Evolutionary conservation across 2,329 filamentous ascomycete genomes (phyloP).

Genomic region (Ascosphaera acerosa): DNA sequence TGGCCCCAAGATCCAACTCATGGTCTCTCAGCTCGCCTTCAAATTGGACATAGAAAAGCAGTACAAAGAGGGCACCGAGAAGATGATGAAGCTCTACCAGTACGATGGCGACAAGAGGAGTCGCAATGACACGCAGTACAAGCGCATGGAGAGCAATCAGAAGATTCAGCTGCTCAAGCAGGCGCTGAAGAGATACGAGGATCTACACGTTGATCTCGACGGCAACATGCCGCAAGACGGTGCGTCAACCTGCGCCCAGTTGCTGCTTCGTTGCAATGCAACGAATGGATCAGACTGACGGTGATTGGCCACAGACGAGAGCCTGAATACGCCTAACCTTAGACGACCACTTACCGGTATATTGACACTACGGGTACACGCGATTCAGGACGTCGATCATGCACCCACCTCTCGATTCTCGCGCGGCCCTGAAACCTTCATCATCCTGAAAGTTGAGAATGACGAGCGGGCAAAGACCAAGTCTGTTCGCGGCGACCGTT

Average conservation of each 20-base stretch:
- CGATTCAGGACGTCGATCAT: slow-evolving; percentile 87
- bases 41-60: slow-evolving; percentile 97
- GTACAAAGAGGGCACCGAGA: slow-evolving; percentile 95
- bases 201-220: slow-evolving; percentile 86
- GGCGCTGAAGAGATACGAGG: slow-evolving; percentile 87
- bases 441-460: slow-evolving; percentile 93
- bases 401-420: slow-evolving; percentile 61
- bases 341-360: slow-evolving; percentile 89
- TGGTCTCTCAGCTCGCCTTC: slow-evolving; percentile 96
- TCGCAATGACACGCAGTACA: slow-evolving; percentile 69
- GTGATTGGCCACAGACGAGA: slow-evolving; percentile 44
- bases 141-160: slow-evolving; percentile 83
- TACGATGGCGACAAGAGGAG: slow-evolving; percentile 96
- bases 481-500: slow-evolving; percentile 62
- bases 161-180: slow-evolving; percentile 93
- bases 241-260: slow-evolving; percentile 20
- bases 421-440: slow-evolving; percentile 77
- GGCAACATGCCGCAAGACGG: slow-evolving; percentile 47
- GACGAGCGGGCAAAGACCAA: slow-evolving; percentile 70
- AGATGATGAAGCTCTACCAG: slow-evolving; percentile 94
- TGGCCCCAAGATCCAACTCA: slow-evolving; percentile 94
- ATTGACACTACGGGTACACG: slow-evolving; percentile 61
- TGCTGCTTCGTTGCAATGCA: background rate
- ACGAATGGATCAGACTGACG: background rate
- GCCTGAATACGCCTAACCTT: slow-evolving; percentile 81